phyloP scores from a whole-genome alignment of 805 yeast species.

The Jamesozyma piceae region DNA sequence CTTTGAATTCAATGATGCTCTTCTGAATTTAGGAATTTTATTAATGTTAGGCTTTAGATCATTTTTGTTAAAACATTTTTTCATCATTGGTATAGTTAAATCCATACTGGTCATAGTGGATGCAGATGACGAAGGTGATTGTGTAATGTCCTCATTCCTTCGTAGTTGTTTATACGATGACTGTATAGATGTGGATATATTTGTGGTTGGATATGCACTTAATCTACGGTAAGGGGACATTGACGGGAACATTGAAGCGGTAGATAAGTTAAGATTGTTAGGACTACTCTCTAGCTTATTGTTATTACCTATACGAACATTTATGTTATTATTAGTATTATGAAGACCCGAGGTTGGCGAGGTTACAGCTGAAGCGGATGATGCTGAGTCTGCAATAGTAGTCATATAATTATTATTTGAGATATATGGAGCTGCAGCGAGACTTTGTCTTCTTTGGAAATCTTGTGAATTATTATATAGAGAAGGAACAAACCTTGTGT shows the following conservation, averaged over 20 bases:
- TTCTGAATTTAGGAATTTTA: constrained; percentile 56
- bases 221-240: constrained; percentile 21
- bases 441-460: constrained; percentile 32
- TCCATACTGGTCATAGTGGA: background rate
- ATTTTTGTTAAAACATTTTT: constrained; percentile 33
- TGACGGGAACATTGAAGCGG: constrained; percentile 5
- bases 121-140: constrained; percentile 1
- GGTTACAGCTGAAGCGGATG: constrained; percentile 1
- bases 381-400: background rate
- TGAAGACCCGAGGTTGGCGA: background rate
- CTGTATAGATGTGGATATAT: constrained; percentile 17
- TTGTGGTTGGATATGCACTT: constrained; percentile 23
- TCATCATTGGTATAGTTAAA: constrained; percentile 39
- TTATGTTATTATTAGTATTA: background rate
- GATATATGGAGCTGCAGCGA: constrained; percentile 22
- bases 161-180: constrained; percentile 26
- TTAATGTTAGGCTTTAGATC: constrained; percentile 57
- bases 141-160: constrained; percentile 22
- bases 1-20: constrained; percentile 55
- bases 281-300: background rate
- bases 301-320: background rate
- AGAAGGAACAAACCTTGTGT: constrained; percentile 16
- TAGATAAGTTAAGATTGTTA: background rate
- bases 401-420: background rate
- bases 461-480: constrained; percentile 19